A percentile compares a stretch with the other conserved stretches of the same genome.
Conservation (phyloP, 164 flowering plant genomes). For the Chimonanthus praecox region DNA sequence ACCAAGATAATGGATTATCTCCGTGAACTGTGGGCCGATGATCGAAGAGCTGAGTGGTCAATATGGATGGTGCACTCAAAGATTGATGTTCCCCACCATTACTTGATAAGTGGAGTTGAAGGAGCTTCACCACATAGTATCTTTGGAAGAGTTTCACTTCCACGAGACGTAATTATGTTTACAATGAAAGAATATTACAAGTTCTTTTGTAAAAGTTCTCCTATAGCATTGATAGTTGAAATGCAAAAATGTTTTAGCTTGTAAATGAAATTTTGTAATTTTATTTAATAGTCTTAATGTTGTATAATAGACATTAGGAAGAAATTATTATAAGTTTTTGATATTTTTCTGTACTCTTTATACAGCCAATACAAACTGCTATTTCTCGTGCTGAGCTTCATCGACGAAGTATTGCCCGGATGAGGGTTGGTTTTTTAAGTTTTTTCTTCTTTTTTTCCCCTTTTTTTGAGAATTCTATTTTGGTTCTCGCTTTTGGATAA, state of each 20-base stretch:
- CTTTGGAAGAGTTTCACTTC: conserved; percentile 43
- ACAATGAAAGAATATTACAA: neutral
- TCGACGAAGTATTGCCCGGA: conserved; percentile 88
- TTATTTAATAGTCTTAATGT: neutral
- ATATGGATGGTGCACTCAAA: conserved; percentile 99
- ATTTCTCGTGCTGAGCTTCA: conserved; percentile 89
- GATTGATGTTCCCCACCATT: conserved; percentile 89
- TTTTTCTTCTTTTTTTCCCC: no score
- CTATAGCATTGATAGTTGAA: neutral
- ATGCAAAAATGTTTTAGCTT: neutral
- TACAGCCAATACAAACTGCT: conserved; percentile 78
- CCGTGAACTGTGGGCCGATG: conserved; percentile 74
- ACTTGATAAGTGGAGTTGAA: conserved; percentile 55
- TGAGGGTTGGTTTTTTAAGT: conserved; percentile 52
- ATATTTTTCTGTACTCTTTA: conserved; percentile 9
- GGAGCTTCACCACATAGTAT: conserved; percentile 44
- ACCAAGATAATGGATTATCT: conserved; percentile 62
- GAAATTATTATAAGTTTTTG: neutral
- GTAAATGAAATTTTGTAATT: neutral
- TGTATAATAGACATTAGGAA: neutral
- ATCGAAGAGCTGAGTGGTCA: conserved; percentile 95
- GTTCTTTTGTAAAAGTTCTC: neutral
- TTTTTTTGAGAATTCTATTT: neutral
- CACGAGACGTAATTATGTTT: conserved; percentile 53
- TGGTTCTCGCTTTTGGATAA: conserved; percentile 1